phyloP scores from a whole-genome alignment of 306 rosid genomes.

The Erythrophleum fordii region DNA sequence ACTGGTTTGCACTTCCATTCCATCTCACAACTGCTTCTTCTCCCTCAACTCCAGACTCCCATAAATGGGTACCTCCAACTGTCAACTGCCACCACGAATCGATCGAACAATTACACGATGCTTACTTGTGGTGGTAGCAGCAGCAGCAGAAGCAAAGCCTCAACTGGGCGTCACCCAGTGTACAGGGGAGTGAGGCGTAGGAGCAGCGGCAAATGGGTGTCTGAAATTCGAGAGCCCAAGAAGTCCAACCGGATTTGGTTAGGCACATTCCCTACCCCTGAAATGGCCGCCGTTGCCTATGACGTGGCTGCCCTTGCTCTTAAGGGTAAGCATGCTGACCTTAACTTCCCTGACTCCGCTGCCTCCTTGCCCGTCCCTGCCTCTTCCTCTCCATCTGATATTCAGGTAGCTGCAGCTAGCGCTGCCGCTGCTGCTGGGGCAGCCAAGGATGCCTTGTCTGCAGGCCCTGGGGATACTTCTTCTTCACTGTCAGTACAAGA shows the following conservation, averaged over 20 bases:
- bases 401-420: slow-evolving; percentile 76
- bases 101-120: background rate
- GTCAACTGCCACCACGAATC: slow-evolving; percentile 11
- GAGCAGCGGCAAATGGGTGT: slow-evolving; percentile 36
- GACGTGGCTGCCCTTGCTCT: slow-evolving; percentile 94
- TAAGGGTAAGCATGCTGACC: slow-evolving; percentile 71
- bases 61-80: slow-evolving; percentile 35
- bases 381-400: slow-evolving; percentile 73
- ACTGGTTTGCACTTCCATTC: slow-evolving; percentile 34
- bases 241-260: slow-evolving; percentile 32
- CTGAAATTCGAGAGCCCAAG: slow-evolving; percentile 38
- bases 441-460: slow-evolving; percentile 39
- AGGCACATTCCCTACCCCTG: slow-evolving; percentile 87
- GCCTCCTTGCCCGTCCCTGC: slow-evolving; percentile 81
- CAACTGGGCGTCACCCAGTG: slow-evolving; percentile 1
- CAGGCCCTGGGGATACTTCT: background rate
- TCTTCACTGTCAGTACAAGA: background rate
- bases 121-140: background rate
- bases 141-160: background rate
- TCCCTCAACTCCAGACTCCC: too few species aligned
- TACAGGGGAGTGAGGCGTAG: slow-evolving; percentile 36
- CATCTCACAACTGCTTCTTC: background rate
- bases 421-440: slow-evolving; percentile 84
- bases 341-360: slow-evolving; percentile 86
- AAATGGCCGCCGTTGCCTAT: slow-evolving; percentile 94